phyloP scores from a whole-genome alignment of 2,329 filamentous ascomycete species.

The Parasarocladium wereldwijsianum region DNA sequence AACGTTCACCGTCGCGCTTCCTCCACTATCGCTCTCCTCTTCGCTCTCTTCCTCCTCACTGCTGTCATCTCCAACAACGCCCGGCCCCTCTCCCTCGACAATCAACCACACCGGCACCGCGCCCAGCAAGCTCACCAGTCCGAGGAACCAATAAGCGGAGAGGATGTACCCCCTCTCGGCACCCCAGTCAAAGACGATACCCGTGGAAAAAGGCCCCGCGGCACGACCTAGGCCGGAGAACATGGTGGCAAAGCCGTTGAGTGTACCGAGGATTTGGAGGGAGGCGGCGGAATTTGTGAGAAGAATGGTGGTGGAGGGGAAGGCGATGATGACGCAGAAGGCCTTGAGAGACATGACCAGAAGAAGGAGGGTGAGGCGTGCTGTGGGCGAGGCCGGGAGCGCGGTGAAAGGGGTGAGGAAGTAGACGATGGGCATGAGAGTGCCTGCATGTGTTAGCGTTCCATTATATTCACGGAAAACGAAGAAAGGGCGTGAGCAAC shows the following conservation, averaged over 20 bases:
- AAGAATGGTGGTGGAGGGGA: constrained; percentile 80
- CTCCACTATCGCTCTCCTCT: constrained; percentile 7
- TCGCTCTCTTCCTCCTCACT: constrained; percentile 14
- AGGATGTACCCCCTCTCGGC: constrained; percentile 63
- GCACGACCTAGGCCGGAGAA: constrained; percentile 70
- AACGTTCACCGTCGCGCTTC: constrained; percentile 9
- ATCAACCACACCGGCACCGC: constrained; percentile 62
- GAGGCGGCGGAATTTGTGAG: constrained; percentile 75
- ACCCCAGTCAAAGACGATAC: constrained; percentile 61
- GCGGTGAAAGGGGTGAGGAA: constrained; percentile 69
- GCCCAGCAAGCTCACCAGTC: constrained; percentile 45
- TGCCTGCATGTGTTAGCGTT: constrained; percentile 20
- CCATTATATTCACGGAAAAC: background rate
- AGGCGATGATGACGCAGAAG: constrained; percentile 65
- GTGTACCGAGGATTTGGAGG: constrained; percentile 61
- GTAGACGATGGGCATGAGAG: constrained; percentile 62
- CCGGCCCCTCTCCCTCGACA: constrained; percentile 57
- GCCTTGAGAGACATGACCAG: constrained; percentile 59
- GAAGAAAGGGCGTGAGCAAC: constrained; percentile 8
- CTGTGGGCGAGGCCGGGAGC: constrained; percentile 32
- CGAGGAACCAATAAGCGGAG: constrained; percentile 69
- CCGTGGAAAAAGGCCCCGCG: constrained; percentile 59
- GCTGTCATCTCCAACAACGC: constrained; percentile 13
- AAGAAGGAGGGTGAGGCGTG: constrained; percentile 49
- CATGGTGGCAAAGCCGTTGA: constrained; percentile 83